These are phyloP conservation scores for Penicillium subrubescens DNA, from an alignment of 495 filamentous ascomycete genomes.

Conservation along the genomic window DNA sequence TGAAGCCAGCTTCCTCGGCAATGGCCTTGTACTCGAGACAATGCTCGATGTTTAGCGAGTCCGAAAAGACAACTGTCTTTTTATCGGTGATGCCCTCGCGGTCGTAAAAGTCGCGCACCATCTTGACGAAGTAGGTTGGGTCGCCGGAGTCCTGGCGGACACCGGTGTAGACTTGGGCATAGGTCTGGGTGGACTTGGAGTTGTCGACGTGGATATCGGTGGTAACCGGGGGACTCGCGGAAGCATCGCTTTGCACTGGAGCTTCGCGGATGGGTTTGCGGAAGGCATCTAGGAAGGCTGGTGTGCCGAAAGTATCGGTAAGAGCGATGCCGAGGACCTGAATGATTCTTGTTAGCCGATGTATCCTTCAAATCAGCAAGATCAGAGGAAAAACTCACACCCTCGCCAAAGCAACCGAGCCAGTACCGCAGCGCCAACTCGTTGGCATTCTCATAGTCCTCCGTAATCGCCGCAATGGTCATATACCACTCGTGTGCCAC, in stretches of 20 bases:
- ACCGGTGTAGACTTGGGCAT: slow-evolving; percentile 83
- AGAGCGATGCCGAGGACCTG: slow-evolving; percentile 86
- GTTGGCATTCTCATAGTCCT: slow-evolving; percentile 81
- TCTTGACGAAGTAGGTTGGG: slow-evolving; percentile 75
- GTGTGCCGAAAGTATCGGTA: slow-evolving; percentile 98
- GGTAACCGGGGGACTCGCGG: slow-evolving; percentile 25
- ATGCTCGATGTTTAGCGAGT: slow-evolving; percentile 86
- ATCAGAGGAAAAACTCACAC: slow-evolving; percentile 45
- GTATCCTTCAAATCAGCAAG: too few species aligned
- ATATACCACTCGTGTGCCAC: slow-evolving; percentile 99
- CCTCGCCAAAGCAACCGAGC: slow-evolving; percentile 89
- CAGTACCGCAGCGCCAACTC: slow-evolving; percentile 82
- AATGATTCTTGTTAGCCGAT: slow-evolving; percentile 9
- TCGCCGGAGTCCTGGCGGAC: slow-evolving; percentile 96
- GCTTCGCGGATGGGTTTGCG: slow-evolving; percentile 53
- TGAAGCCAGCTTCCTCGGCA: slow-evolving; percentile 78
- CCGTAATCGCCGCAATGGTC: slow-evolving; percentile 89
- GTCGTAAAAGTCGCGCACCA: slow-evolving; percentile 88
- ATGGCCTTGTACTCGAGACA: slow-evolving; percentile 87
- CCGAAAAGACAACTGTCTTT: slow-evolving; percentile 97
- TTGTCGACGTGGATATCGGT: slow-evolving; percentile 21
- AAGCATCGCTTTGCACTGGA: slow-evolving; percentile 29
- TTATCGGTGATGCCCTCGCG: slow-evolving; percentile 70
- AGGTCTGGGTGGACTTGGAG: slow-evolving; percentile 49
- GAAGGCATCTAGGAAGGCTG: slow-evolving; percentile 85